phyloP scores from a whole-genome alignment of 2,329 filamentous ascomycete species.

The Alternaria novae-zelandiae region DNA sequence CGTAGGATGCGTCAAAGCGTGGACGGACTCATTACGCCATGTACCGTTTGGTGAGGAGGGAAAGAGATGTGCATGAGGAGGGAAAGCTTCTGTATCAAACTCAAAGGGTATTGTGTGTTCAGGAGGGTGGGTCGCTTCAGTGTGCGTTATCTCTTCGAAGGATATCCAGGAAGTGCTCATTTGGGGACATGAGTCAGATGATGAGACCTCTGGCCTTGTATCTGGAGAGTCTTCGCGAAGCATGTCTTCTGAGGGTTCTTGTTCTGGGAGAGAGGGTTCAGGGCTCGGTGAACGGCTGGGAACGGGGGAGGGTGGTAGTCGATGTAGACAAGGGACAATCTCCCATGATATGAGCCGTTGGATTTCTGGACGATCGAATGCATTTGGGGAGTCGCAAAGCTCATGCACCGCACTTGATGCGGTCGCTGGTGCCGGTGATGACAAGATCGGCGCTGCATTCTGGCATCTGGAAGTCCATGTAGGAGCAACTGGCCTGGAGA shows the following conservation, averaged over 20 bases:
- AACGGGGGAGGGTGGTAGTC: background rate
- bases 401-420: background rate
- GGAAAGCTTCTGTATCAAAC: slow-evolving; percentile 17
- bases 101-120: background rate
- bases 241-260: background rate
- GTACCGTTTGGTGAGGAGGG: slow-evolving; percentile 19
- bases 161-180: background rate
- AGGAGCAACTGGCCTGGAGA: background rate
- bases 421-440: background rate
- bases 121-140: background rate
- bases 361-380: background rate
- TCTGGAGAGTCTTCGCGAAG: background rate
- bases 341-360: background rate
- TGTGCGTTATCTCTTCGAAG: background rate
- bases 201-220: background rate
- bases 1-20: background rate
- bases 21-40: background rate
- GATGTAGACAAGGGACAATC: background rate
- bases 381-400: background rate
- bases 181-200: background rate
- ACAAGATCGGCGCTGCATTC: background rate
- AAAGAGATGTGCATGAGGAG: slow-evolving; percentile 5
- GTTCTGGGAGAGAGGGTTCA: background rate
- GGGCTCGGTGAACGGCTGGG: background rate
- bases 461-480: background rate